Evolutionary conservation across 768 basidiomycete genomes (phyloP).

Genomic region (Xerocomellus amylosporus): DNA sequence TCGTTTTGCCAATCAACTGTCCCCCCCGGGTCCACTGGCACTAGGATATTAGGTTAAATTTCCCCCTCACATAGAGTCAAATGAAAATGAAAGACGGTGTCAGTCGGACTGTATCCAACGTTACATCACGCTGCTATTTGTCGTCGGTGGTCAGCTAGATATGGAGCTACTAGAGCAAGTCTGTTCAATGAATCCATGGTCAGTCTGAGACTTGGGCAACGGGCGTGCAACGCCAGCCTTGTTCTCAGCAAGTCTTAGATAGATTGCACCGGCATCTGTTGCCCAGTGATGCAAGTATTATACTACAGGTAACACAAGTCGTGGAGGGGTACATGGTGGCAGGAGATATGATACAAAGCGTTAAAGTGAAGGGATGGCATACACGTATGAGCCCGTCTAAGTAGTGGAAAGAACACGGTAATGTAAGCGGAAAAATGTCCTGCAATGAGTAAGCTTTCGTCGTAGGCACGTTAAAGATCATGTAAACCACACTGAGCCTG

Average conservation of each 20-base stretch:
- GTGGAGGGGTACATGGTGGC: background rate
- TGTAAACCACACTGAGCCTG: background rate
- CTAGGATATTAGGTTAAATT: background rate
- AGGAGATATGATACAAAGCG: background rate
- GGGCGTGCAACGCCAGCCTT: background rate
- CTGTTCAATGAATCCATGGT: background rate
- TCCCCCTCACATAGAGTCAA: background rate
- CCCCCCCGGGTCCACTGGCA: too few species aligned
- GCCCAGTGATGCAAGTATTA: background rate
- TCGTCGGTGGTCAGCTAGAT: background rate
- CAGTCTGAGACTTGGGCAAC: background rate
- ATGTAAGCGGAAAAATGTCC: background rate
- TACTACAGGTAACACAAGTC: background rate
- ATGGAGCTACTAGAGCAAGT: background rate
- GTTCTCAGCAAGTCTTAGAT: slow-evolving; percentile 2
- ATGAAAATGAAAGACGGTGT: background rate
- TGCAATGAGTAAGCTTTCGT: background rate
- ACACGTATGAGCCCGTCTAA: slow-evolving; percentile 2
- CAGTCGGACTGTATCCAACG: background rate
- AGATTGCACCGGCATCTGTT: background rate
- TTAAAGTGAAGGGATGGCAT: slow-evolving; percentile 1
- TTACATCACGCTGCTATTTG: background rate
- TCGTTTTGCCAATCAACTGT: background rate
- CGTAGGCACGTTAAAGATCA: background rate
- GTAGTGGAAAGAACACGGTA: background rate